phyloP scores from a whole-genome alignment of 1,284 basidiomycete species.

The Stygiomarasmius scandens region DNA sequence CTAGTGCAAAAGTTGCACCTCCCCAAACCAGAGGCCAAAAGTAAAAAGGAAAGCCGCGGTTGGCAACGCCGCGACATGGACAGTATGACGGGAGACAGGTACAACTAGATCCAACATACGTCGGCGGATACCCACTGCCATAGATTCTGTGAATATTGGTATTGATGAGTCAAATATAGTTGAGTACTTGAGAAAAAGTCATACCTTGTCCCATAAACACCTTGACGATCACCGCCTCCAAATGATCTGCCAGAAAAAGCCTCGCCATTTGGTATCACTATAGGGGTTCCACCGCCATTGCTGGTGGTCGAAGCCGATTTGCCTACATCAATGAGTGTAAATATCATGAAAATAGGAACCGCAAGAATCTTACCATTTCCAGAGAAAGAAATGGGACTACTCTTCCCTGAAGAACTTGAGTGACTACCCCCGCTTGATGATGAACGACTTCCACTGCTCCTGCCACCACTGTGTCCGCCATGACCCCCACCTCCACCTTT shows the following conservation, averaged over 20 bases:
- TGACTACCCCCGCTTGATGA: too few species aligned
- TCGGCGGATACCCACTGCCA: conserved; percentile 61
- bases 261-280: conserved; percentile 16
- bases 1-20: conserved; percentile 33
- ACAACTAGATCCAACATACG: too few species aligned
- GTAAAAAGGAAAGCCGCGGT: conserved; percentile 53
- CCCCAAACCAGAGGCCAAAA: conserved; percentile 64
- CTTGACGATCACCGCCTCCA: conserved; percentile 35
- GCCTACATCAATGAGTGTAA: too few species aligned
- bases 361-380: too few species aligned
- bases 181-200: conserved; percentile 9
- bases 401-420: too few species aligned
- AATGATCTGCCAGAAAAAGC: conserved; percentile 13
- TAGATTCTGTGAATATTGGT: conserved; percentile 40
- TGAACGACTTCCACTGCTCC: too few species aligned
- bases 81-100: too few species aligned
- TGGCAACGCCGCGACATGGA: conserved; percentile 41
- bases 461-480: too few species aligned
- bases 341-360: too few species aligned
- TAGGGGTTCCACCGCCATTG: conserved; percentile 12
- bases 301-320: too few species aligned
- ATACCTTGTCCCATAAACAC: conserved; percentile 37
- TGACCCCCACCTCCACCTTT: too few species aligned
- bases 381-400: too few species aligned
- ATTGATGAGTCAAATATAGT: not conserved